phyloP scores from a whole-genome alignment of 495 filamentous ascomycete genomes.

The Lepraria neglecta region DNA sequence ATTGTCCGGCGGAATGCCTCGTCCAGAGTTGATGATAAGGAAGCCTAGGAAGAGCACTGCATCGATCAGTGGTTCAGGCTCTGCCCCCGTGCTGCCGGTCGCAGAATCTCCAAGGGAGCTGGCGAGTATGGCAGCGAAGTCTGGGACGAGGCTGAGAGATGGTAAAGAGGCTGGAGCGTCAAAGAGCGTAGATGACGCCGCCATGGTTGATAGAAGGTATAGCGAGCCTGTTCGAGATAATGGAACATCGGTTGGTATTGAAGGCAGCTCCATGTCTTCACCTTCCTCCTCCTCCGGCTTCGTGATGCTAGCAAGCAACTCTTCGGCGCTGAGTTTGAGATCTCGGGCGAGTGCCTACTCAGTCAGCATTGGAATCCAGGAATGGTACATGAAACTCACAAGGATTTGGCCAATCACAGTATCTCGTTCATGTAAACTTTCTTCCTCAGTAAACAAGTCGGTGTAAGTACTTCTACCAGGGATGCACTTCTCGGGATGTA shows the following conservation, averaged over 20 bases:
- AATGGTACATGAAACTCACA: constrained; percentile 42
- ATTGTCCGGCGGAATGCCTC: constrained; percentile 15
- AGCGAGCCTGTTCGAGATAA: constrained; percentile 33
- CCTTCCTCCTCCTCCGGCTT: constrained; percentile 26
- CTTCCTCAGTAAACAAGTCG: constrained; percentile 56
- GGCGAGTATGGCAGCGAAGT: constrained; percentile 34
- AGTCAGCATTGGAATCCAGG: constrained; percentile 15
- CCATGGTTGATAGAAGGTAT: constrained; percentile 36
- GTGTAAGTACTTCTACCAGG: constrained; percentile 52
- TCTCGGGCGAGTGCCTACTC: constrained; percentile 65
- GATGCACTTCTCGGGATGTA: constrained; percentile 55
- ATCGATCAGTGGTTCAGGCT: constrained; percentile 40
- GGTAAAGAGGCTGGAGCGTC: constrained; percentile 15
- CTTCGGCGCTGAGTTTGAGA: constrained; percentile 49
- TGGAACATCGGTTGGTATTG: constrained; percentile 26
- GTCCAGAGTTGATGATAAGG: constrained; percentile 25
- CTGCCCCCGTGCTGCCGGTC: constrained; percentile 28
- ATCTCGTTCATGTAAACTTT: constrained; percentile 57
- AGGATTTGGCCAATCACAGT: constrained; percentile 70
- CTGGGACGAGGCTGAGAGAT: constrained; percentile 33
- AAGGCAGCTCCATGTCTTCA: constrained; percentile 24
- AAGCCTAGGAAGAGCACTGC: constrained; percentile 41
- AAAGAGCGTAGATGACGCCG: constrained; percentile 32
- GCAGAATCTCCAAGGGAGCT: constrained; percentile 30
- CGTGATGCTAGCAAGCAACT: constrained; percentile 44